Conservation (phyloP, 2,329 filamentous ascomycete genomes). For the Arthrobotrys entomopaga region DNA sequence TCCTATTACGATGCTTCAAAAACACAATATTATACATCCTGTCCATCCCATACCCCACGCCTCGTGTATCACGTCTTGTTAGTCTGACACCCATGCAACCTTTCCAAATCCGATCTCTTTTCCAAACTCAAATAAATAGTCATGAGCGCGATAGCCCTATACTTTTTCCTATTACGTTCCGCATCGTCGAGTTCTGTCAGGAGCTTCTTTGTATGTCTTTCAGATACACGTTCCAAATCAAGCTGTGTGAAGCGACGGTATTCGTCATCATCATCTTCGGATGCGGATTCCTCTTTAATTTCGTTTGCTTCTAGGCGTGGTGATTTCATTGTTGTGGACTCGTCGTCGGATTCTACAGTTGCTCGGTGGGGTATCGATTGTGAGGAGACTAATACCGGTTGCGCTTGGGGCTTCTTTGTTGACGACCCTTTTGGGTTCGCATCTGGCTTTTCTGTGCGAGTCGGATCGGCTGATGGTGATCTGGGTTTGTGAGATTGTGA, state of each 20-base stretch:
- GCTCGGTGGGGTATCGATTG: background rate
- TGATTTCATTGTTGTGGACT: constrained; percentile 1
- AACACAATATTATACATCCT: too few species aligned
- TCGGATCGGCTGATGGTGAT: background rate
- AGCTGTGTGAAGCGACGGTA: constrained; percentile 41
- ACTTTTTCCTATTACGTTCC: constrained; percentile 47
- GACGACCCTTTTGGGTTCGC: background rate
- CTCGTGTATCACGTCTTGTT: constrained; percentile 4
- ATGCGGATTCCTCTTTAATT: constrained; percentile 2
- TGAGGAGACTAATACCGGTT: constrained; percentile 11
- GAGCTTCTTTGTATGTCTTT: constrained; percentile 40
- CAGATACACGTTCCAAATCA: constrained; percentile 38
- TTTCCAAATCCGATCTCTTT: constrained; percentile 35
- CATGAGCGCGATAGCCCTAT: constrained; percentile 44
- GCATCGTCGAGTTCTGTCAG: constrained; percentile 46
- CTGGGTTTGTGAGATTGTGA: background rate
- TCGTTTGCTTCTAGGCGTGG: background rate
- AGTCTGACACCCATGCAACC: constrained; percentile 41
- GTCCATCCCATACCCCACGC: too few species aligned
- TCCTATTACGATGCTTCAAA: too few species aligned
- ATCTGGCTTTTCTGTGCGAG: too few species aligned
- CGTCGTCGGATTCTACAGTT: constrained; percentile 19
- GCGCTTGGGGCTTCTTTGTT: background rate
- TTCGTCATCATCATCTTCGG: constrained; percentile 24
- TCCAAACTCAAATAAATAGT: constrained; percentile 47